These are phyloP conservation scores for Cercophora newfieldiana DNA, from an alignment of 495 filamentous ascomycete species.

Conservation along the genomic window DNA sequence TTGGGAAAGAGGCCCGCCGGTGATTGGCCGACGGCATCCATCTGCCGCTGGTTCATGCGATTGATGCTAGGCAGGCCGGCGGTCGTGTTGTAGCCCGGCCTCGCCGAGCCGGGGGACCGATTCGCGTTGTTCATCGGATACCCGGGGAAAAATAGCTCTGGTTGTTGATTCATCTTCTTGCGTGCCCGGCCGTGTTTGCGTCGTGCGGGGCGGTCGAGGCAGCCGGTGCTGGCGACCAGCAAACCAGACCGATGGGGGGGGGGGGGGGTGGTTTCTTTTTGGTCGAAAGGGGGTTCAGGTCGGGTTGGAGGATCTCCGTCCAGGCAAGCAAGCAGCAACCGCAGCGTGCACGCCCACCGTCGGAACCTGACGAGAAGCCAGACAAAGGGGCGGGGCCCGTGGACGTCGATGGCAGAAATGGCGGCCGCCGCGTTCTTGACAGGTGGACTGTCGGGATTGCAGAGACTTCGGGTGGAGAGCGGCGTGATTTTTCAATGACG, in stretches of 20 bases:
- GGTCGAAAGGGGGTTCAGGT: slow-evolving; percentile 1
- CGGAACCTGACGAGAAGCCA: background rate
- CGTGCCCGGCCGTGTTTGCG: slow-evolving; percentile 3
- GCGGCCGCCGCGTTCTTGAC: background rate
- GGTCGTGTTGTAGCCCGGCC: slow-evolving; percentile 54
- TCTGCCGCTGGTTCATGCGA: slow-evolving; percentile 60
- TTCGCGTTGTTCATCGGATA: slow-evolving; percentile 36
- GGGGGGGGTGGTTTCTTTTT: too few species aligned
- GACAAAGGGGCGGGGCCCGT: background rate
- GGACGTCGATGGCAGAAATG: slow-evolving; percentile 13
- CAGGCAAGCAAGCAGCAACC: slow-evolving; percentile 2
- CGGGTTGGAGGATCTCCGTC: background rate
- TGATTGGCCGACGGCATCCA: slow-evolving; percentile 42
- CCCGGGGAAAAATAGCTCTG: slow-evolving; percentile 30
- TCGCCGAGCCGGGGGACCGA: slow-evolving; percentile 45
- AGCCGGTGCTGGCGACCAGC: slow-evolving; percentile 25
- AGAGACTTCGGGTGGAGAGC: slow-evolving; percentile 33
- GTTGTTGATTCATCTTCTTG: slow-evolving; percentile 35
- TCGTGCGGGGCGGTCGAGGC: slow-evolving; percentile 19
- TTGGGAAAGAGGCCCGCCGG: slow-evolving; percentile 43
- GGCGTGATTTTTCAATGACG: slow-evolving; percentile 37
- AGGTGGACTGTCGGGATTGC: slow-evolving; percentile 9
- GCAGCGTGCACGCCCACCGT: background rate
- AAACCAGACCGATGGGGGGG: slow-evolving; percentile 21
- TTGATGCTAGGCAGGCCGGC: slow-evolving; percentile 65